Conservation (phyloP, 345 rosid species). For the Hibiscus tridactylites region DNA sequence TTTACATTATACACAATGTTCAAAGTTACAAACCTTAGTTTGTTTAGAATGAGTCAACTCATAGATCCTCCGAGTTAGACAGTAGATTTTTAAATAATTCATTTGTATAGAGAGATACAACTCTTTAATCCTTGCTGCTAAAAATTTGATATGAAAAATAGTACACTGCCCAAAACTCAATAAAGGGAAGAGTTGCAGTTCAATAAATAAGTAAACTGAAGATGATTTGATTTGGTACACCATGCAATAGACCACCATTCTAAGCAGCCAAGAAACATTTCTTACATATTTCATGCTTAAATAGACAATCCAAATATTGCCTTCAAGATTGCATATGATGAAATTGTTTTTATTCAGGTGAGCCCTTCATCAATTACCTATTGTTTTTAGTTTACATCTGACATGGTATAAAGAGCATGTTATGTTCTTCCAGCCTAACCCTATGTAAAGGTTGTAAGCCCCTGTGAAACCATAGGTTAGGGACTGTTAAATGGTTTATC, state of each 20-base stretch:
- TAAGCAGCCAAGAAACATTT: not conserved
- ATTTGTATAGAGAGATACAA: not conserved
- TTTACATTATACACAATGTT: not conserved
- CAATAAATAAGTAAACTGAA: not conserved
- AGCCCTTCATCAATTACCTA: not conserved
- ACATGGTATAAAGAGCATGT: not conserved
- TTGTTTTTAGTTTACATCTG: not conserved
- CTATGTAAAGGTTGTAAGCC: not conserved
- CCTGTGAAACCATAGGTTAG: not conserved
- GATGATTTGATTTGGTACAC: not conserved
- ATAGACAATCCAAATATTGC: not conserved
- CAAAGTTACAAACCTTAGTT: not conserved
- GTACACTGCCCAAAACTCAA: not conserved
- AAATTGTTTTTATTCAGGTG: not conserved
- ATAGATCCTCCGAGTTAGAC: not conserved
- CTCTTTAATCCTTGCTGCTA: not conserved
- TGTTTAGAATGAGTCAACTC: not conserved
- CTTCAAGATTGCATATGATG: not conserved
- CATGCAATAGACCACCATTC: not conserved
- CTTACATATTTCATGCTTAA: not conserved
- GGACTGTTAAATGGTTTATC: not conserved
- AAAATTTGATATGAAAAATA: not conserved
- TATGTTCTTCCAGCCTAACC: not conserved
- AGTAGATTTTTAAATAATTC: not conserved
- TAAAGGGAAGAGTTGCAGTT: not conserved